These are phyloP conservation scores for Blakeslea trispora DNA, from an alignment of 371 early-diverging fungal genomes.

Conservation along the genomic window DNA sequence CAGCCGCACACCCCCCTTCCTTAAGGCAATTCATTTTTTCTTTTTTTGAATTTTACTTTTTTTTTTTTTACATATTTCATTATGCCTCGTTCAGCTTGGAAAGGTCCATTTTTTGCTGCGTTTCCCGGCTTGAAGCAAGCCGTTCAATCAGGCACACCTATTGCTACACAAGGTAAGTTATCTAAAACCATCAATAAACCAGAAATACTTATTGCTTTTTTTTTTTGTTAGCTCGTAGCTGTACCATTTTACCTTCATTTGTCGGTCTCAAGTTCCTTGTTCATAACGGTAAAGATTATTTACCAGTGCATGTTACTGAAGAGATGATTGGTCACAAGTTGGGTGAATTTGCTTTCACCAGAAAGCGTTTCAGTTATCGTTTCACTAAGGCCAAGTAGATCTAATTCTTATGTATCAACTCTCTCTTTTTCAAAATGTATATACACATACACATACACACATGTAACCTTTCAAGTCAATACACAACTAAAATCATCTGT, in stretches of 20 bases:
- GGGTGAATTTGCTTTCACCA: constrained; percentile 92
- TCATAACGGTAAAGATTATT: constrained; percentile 93
- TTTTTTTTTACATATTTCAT: neutral
- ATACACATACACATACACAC: constrained; percentile 3
- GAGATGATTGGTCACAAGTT: constrained; percentile 97
- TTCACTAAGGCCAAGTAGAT: constrained; percentile 87
- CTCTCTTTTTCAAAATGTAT: neutral
- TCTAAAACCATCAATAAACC: neutral
- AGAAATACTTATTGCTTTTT: neutral
- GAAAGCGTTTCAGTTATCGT: constrained; percentile 88
- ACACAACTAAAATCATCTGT: no score
- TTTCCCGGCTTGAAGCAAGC: constrained; percentile 65
- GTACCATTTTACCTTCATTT: constrained; percentile 92
- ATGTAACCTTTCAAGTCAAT: no score
- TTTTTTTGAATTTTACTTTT: neutral
- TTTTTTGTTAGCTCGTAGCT: constrained; percentile 66
- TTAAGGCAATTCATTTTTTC: neutral
- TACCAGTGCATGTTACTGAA: constrained; percentile 86
- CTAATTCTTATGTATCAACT: no score
- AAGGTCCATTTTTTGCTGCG: constrained; percentile 92
- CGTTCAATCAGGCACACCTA: constrained; percentile 50
- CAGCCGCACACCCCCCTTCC: no score
- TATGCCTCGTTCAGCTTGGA: constrained; percentile 90
- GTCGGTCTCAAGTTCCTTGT: constrained; percentile 91
- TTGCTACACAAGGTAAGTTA: constrained; percentile 53